phyloP scores from a whole-genome alignment of 2,329 filamentous ascomycete genomes.

The Cryphonectria carpinicola region DNA sequence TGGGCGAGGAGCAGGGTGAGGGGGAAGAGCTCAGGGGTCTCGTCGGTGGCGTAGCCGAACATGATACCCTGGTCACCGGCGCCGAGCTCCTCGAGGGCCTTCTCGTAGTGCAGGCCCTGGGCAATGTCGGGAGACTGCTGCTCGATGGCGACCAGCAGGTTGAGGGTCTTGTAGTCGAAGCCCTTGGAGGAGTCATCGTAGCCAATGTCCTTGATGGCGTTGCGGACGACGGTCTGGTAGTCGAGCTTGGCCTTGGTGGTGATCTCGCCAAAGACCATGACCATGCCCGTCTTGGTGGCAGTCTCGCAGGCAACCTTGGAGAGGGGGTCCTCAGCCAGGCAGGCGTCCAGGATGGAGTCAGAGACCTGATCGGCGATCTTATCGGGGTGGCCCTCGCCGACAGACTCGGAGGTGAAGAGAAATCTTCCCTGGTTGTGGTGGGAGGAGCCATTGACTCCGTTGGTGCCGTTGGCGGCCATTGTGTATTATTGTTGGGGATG shows the following conservation, averaged over 20 bases:
- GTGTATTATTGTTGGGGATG: constrained; percentile 39
- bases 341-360: constrained; percentile 98
- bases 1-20: constrained; percentile 93
- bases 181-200: constrained; percentile 97
- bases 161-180: constrained; percentile 99
- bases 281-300: constrained; percentile 99
- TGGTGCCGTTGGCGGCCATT: constrained; percentile 59
- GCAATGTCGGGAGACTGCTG: constrained; percentile 99
- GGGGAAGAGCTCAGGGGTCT: constrained; percentile 96
- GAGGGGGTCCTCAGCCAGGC: constrained; percentile 88
- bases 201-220: constrained; percentile 96
- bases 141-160: constrained; percentile 98
- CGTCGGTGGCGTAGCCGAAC: constrained; percentile 99
- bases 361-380: constrained; percentile 99
- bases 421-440: constrained; percentile 71
- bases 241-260: constrained; percentile 94
- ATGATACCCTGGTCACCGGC: constrained; percentile 99
- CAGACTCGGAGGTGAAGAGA: constrained; percentile 89
- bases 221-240: constrained; percentile 97
- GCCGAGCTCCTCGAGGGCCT: constrained; percentile 96
- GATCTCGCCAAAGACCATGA: constrained; percentile 99
- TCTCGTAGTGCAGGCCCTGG: constrained; percentile 97
- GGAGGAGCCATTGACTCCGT: constrained; percentile 47
- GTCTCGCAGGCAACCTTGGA: constrained; percentile 99
- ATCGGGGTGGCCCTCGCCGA: constrained; percentile 90